Conservation (phyloP, 176 grass and related monocot genomes). For the Stipa capillata region DNA sequence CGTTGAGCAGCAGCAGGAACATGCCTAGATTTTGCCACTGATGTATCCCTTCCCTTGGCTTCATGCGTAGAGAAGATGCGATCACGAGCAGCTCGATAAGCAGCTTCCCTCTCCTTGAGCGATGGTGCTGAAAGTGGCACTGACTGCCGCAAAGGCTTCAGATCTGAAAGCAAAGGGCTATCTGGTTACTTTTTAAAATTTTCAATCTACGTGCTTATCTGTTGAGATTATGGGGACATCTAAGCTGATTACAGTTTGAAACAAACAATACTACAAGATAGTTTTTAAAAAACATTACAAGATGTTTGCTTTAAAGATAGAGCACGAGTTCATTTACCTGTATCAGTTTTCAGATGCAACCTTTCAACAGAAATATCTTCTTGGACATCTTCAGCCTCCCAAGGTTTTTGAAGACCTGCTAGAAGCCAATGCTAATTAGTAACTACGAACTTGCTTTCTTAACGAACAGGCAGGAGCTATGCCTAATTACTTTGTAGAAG, state of each 20-base stretch:
- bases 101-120: constrained; percentile 79
- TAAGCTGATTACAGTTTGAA: background rate
- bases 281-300: no score
- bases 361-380: constrained; percentile 18
- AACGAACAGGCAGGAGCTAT: background rate
- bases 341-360: constrained; percentile 17
- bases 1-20: constrained; percentile 69
- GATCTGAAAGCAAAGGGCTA: constrained; percentile 8
- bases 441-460: background rate
- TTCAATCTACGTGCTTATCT: background rate
- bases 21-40: constrained; percentile 35
- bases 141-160: constrained; percentile 24
- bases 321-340: constrained; percentile 7
- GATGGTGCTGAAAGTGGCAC: constrained; percentile 18
- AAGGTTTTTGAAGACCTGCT: constrained; percentile 5
- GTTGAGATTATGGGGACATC: background rate
- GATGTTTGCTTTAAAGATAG: background rate
- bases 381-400: constrained; percentile 10
- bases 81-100: constrained; percentile 71
- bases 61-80: constrained; percentile 55
- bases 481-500: background rate
- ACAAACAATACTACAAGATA: no score
- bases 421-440: background rate
- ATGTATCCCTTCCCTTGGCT: constrained; percentile 20
- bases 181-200: background rate